These are phyloP conservation scores for Apiosordaria backusii DNA, from an alignment of 495 filamentous ascomycete species.

Conservation along the genomic window DNA sequence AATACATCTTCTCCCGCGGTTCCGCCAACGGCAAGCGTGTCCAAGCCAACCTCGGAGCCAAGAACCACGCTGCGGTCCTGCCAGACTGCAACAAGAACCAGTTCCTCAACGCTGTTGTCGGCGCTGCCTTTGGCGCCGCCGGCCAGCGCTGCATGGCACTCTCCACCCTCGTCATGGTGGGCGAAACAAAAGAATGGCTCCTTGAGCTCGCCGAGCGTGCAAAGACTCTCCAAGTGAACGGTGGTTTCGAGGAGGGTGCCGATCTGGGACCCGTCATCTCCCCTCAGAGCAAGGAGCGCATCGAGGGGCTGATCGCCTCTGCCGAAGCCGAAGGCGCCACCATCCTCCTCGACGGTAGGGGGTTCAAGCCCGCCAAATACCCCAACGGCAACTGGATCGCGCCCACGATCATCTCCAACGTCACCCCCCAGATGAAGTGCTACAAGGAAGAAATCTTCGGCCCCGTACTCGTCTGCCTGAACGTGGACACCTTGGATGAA, in stretches of 20 bases:
- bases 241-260: slow-evolving; percentile 89
- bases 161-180: slow-evolving; percentile 89
- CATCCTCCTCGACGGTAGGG: slow-evolving; percentile 89
- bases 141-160: slow-evolving; percentile 98
- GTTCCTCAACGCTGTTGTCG: slow-evolving; percentile 87
- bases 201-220: slow-evolving; percentile 87
- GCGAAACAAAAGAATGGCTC: slow-evolving; percentile 90
- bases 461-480: slow-evolving; percentile 83
- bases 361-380: slow-evolving; percentile 85
- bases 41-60: slow-evolving; percentile 97
- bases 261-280: slow-evolving; percentile 97
- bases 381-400: slow-evolving; percentile 95
- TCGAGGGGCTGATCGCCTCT: slow-evolving; percentile 81
- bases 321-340: slow-evolving; percentile 93
- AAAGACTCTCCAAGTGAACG: slow-evolving; percentile 84
- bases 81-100: slow-evolving; percentile 99
- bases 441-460: slow-evolving; percentile 98
- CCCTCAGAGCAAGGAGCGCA: slow-evolving; percentile 85
- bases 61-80: slow-evolving; percentile 95
- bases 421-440: slow-evolving; percentile 87
- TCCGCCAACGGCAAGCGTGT: slow-evolving; percentile 88
- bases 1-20: slow-evolving; percentile 92
- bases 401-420: slow-evolving; percentile 92
- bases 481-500: slow-evolving; percentile 79
- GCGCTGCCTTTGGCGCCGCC: slow-evolving; percentile 93